Base-by-base conservation (phyloP, 2,329 filamentous ascomycete species). In the Sclerotiophoma versabilis region DNA sequence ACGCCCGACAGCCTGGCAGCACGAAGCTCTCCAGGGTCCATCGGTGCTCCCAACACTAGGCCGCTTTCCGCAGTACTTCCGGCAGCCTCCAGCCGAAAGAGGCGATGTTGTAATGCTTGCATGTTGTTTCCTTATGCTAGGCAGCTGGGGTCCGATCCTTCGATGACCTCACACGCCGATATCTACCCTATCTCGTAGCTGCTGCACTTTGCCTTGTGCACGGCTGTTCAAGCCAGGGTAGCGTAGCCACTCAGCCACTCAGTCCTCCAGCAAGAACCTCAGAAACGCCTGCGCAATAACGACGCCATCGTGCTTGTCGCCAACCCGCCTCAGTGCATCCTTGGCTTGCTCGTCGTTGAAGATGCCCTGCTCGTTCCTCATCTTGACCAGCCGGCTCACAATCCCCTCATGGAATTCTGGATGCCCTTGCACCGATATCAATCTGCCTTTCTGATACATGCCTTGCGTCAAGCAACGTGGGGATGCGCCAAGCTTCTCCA, bases 381-480 rank as follows among this genome's bases (percentile, higher is more conserved):
- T 77, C 56, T 83, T 80, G 49, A 93, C 75, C 30, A 96, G 76
- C 72, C 91, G 87, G 15, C 77, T 79, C 64, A 92, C 84, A 60
- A 96, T 92, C 14, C 86, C 82, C 54, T 82, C 80, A 4, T 82
- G 89, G 71, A 93, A 95, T 74, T 96, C 92, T 0, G 92, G 92
- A 73, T 96, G 92, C 5, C 91, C 92, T 77, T 96, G 92, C 1
- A 96, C 84, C 0, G 90, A 87, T 57, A 96, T 87, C 56, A 90
- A 79, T 29, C 82, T 82, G 34, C 82, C 79, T 8, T 87, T 84
- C 17, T 81, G 75, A 70, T 95, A 90, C 84, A 96, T 91, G 57
- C 87, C 89, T 74, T 96, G 92, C n/a, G 92, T 86, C 9, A 81
- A 77, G 76, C 92, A 96, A 38, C 81, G 76, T 3, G 82, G 80